Evolutionary conservation across 176 grass and related monocot species (phyloP).

Genomic region (Oryza australiensis): DNA sequence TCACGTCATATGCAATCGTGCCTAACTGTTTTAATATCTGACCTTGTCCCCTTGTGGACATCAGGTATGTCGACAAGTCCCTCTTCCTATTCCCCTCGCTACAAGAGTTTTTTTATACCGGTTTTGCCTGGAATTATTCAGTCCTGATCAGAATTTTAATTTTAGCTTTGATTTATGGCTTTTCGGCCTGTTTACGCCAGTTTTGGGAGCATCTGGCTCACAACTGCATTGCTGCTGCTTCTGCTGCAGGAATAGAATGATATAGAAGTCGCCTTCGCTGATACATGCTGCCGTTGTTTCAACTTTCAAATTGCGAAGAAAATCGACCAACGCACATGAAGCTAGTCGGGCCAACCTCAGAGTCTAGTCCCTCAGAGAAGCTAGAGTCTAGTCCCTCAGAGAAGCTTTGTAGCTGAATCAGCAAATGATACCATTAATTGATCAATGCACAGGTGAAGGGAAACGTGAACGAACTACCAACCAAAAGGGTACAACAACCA

Average conservation of each 20-base stretch:
- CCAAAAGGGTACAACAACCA: conserved; percentile 34
- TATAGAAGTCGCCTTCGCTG: background rate
- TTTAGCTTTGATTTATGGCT: no score
- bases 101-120: no score
- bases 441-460: background rate
- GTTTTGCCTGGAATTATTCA: no score
- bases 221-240: background rate
- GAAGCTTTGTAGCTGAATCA: background rate
- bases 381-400: no score
- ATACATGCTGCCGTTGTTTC: no score
- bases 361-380: no score
- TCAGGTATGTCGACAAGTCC: no score
- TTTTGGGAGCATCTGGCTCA: background rate
- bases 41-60: background rate
- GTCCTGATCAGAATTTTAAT: background rate
- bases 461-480: conserved; percentile 14
- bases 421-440: background rate
- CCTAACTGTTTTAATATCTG: background rate
- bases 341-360: background rate
- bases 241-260: background rate
- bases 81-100: no score
- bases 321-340: no score
- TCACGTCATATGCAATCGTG: background rate
- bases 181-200: no score
- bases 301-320: no score